phyloP scores from a whole-genome alignment of 2,329 filamentous ascomycete genomes.

The Fusarium metavorans region DNA sequence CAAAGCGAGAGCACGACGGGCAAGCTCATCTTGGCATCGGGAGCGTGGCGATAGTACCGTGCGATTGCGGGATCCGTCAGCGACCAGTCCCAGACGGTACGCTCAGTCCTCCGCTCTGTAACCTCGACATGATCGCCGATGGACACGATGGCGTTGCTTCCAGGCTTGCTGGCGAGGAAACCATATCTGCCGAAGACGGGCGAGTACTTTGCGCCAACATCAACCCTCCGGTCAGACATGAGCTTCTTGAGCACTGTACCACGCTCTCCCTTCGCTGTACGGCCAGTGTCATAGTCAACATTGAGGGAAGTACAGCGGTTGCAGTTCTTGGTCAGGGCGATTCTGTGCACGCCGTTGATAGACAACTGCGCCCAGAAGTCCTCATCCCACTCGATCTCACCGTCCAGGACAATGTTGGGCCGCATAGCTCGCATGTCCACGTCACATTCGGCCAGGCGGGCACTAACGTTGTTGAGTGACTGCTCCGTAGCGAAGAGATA shows the following conservation, averaged over 20 bases:
- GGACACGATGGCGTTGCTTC: slow-evolving; percentile 38
- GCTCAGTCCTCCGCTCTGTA: slow-evolving; percentile 60
- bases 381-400: slow-evolving; percentile 72
- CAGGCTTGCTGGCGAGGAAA: slow-evolving; percentile 60
- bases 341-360: slow-evolving; percentile 52
- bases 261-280: slow-evolving; percentile 64
- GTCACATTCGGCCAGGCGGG: slow-evolving; percentile 62
- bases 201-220: slow-evolving; percentile 73
- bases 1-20: slow-evolving; percentile 33
- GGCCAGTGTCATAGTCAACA: slow-evolving; percentile 77
- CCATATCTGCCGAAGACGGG: slow-evolving; percentile 81
- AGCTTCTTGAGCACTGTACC: slow-evolving; percentile 77
- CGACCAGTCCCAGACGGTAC: slow-evolving; percentile 67
- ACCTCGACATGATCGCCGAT: slow-evolving; percentile 66
- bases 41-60: slow-evolving; percentile 41
- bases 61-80: slow-evolving; percentile 36
- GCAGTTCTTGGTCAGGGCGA: slow-evolving; percentile 77
- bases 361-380: slow-evolving; percentile 77
- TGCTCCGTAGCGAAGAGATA: slow-evolving; percentile 78
- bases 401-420: slow-evolving; percentile 77
- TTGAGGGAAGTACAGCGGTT: slow-evolving; percentile 76
- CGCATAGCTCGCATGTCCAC: slow-evolving; percentile 78
- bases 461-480: slow-evolving; percentile 76
- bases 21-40: slow-evolving; percentile 10
- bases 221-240: slow-evolving; percentile 77